phyloP scores from a whole-genome alignment of 331 rosid genomes.

The Rhamnella rubrinervis region DNA sequence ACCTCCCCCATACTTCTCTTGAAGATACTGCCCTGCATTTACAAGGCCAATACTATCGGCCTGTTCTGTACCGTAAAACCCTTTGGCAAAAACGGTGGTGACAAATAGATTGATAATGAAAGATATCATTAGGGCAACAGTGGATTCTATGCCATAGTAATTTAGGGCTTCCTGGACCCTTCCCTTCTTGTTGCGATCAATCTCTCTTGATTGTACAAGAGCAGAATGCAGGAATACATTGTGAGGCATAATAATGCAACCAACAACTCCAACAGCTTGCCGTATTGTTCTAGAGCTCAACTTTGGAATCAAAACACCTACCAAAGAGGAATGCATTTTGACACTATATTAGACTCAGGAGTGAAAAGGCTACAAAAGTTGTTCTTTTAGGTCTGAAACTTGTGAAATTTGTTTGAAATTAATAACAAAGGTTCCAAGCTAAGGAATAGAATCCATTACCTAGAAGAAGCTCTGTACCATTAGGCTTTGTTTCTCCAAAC shows the following conservation, averaged over 20 bases:
- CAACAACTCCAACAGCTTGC: conserved; percentile 97
- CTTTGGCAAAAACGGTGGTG: conserved; percentile 90
- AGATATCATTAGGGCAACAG: conserved; percentile 71
- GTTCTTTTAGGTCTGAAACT: not conserved
- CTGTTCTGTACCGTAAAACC: conserved; percentile 69
- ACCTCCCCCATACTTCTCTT: conserved; percentile 92
- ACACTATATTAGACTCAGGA: conserved; percentile 12
- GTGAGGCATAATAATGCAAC: conserved; percentile 98
- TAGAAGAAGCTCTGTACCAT: conserved; percentile 77
- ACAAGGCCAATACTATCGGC: conserved; percentile 80
- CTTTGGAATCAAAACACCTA: conserved; percentile 88
- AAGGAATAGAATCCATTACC: conserved; percentile 37
- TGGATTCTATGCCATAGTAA: conserved; percentile 87
- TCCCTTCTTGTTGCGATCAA: conserved; percentile 62
- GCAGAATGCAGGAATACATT: conserved; percentile 94
- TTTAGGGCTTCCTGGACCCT: conserved; percentile 90
- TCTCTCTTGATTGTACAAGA: conserved; percentile 84
- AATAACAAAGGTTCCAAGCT: conserved; percentile 4
- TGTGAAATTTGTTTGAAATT: not conserved
- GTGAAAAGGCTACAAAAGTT: not conserved
- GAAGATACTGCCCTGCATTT: conserved; percentile 90
- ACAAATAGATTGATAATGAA: conserved; percentile 79
- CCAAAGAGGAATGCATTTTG: conserved; percentile 16
- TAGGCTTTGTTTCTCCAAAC: conserved; percentile 89
- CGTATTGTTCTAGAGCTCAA: conserved; percentile 85